These are phyloP conservation scores for Paraglomus occultum DNA, from an alignment of 192 early-diverging fungal genomes.

Conservation along the genomic window DNA sequence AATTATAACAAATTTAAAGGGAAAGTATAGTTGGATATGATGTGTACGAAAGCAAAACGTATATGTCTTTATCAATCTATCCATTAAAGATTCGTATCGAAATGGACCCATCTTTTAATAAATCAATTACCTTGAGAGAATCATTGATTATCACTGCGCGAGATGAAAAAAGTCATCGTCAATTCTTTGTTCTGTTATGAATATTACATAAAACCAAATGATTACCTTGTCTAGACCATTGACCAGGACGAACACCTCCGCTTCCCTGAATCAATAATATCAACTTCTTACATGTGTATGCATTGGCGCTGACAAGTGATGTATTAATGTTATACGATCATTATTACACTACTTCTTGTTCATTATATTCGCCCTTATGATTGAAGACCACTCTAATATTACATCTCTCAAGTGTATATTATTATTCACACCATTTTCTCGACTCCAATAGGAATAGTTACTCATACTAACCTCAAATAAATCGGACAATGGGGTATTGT, in stretches of 20 bases:
- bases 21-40: too few species aligned
- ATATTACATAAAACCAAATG: not conserved
- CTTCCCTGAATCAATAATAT: slow-evolving; percentile 33
- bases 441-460: slow-evolving; percentile 10
- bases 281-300: slow-evolving; percentile 2
- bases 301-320: not conserved
- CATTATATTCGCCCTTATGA: not conserved
- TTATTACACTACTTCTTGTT: not conserved
- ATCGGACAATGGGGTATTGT: too few species aligned
- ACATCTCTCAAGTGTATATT: slow-evolving; percentile 4
- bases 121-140: slow-evolving; percentile 30
- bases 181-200: not conserved
- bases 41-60: too few species aligned
- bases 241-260: slow-evolving; percentile 35
- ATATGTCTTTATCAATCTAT: too few species aligned
- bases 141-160: slow-evolving; percentile 35
- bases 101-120: too few species aligned
- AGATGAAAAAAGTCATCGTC: not conserved
- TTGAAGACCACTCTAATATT: slow-evolving; percentile 15
- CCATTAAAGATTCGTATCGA: too few species aligned
- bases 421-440: not conserved
- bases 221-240: slow-evolving; percentile 34
- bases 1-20: too few species aligned
- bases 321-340: not conserved
- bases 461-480: not conserved